Base-by-base conservation (phyloP, 2,329 filamentous ascomycete genomes). In the Trichoderma sp. region DNA sequence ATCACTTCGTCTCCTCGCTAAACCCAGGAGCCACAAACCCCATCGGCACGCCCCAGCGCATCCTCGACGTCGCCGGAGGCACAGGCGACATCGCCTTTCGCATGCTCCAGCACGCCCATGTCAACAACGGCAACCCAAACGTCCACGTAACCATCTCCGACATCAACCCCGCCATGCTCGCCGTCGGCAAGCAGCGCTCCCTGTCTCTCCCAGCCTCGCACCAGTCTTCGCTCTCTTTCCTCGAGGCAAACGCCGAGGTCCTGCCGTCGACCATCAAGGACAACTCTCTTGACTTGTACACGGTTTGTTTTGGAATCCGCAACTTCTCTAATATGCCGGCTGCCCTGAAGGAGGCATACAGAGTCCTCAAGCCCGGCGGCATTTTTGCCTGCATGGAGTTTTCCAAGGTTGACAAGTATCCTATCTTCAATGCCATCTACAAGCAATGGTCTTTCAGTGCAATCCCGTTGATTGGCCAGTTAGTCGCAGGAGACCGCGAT, bases 21-120 rank as follows among this genome's bases (percentile, higher is more conserved):
- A 96, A 98, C 80, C 95, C 96, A 0, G 95, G 95, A 74, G 88
- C 86, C 61, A 79, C 81, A 72, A 84, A 85, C 6, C 82, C 85
- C 34, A 75, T 77, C 15, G 80, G 80, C 36, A 76, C 82, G 1
- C 83, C 87, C 1, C 87, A 90, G 85, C 83, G 93, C 77, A 96
- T 99, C 80, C 92, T 99, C 79, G 96, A 99, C 83, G 94, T 99
- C 67, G 96, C 97, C 50, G 96, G 97, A 79, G 96, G 96, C 77
- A 98, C 96, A 6, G 96, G 96, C 75, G 96, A 99, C 83, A 98
- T 99, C 79, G 96, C 96, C 71, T 98, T 98, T 85, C 94, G 96
- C 76, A 92, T 98, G 85, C 91, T 99, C 70, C 91, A 95, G 83
- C 94, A 97, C 80, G 91, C 94, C 28, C 95, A 98, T 85, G 82